Conservation (phyloP, 495 filamentous ascomycete genomes). For the Penicillium paradoxum region DNA sequence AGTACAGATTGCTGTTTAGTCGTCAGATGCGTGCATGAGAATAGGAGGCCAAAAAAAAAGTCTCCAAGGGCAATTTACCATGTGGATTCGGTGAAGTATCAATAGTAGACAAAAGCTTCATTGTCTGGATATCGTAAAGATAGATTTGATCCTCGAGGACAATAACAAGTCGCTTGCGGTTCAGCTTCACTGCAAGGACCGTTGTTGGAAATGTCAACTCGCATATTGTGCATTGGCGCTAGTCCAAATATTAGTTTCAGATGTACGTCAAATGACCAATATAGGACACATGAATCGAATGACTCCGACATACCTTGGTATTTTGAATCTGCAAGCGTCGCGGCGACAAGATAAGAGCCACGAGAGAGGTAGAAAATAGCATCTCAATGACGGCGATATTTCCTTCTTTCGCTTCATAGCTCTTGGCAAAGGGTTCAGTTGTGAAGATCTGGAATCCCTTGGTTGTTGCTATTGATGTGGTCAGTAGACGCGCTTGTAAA, state of each 20-base stretch:
- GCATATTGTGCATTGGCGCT: constrained; percentile 95
- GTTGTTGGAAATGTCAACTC: constrained; percentile 96
- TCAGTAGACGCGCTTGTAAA: constrained; percentile 21
- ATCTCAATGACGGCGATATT: constrained; percentile 95
- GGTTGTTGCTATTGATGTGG: constrained; percentile 59
- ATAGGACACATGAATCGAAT: background rate
- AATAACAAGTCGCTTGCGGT: constrained; percentile 88
- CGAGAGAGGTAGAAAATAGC: constrained; percentile 98
- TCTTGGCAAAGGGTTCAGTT: constrained; percentile 90
- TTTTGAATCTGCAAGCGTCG: constrained; percentile 90
- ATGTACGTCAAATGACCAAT: background rate
- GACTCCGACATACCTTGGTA: constrained; percentile 68
- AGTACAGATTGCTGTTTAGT: constrained; percentile 70
- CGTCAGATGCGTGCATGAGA: constrained; percentile 15
- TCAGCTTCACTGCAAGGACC: constrained; percentile 85
- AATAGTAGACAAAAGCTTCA: constrained; percentile 86
- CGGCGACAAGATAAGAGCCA: constrained; percentile 86
- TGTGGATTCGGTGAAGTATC: constrained; percentile 88
- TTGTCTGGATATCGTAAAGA: constrained; percentile 96
- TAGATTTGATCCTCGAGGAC: constrained; percentile 94
- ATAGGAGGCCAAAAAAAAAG: background rate
- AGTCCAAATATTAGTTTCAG: constrained; percentile 3
- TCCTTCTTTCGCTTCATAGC: constrained; percentile 86
- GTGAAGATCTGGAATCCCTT: constrained; percentile 94
- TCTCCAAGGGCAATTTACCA: constrained; percentile 47